Base-by-base conservation (phyloP, 2,329 filamentous ascomycete genomes). In the Thelonectria blattea region DNA sequence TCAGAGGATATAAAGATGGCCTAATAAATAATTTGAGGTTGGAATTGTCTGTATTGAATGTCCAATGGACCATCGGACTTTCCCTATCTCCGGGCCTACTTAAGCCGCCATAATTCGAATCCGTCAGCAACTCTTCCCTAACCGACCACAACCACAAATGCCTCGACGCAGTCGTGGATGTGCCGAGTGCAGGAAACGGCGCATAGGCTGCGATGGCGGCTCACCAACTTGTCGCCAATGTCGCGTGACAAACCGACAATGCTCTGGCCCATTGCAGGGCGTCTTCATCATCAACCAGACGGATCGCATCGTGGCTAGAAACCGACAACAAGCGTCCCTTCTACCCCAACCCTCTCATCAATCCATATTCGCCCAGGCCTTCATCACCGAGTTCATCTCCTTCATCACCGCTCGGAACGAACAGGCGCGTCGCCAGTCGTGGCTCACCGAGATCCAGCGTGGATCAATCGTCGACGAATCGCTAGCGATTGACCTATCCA, bases 371-470 rank as follows among this genome's bases (percentile, higher is more conserved):
- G 41, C 41, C 11, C 41, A 43, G 11, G 41, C 41, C 41, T 43
- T 43, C 41, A 43, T 43, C n/a, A n/a, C 41, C 41, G 41, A 43
- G 41, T 43, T 43, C 41, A n/a, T 43, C 41, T 43, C 41, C 41
- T 43, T 43, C n/a, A 43, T 43, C 41, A 43, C 41, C 41, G 41
- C 41, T 15, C 9, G 41, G 41, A n/a, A 43, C 41, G 41, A 43
- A n/a, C 41, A 43, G n/a, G 20, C 41, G 41, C 41, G 41, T 43
- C 41, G 41, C 20, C 41, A 43, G 18, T 43, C 20, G 41, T 43
- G 41, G 41, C 41, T 43, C n/a, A 43, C 41, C 41, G 41, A 43
- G 41, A 43, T 43, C 9, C 41, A 22, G 41, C 41, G 41, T 15
- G 41, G 41, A 11, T 43, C 41, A 43, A 43, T 22, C 41, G 41